These are phyloP conservation scores for Triticum monococcum DNA, from an alignment of 176 grass and related monocot species.

Conservation along the genomic window DNA sequence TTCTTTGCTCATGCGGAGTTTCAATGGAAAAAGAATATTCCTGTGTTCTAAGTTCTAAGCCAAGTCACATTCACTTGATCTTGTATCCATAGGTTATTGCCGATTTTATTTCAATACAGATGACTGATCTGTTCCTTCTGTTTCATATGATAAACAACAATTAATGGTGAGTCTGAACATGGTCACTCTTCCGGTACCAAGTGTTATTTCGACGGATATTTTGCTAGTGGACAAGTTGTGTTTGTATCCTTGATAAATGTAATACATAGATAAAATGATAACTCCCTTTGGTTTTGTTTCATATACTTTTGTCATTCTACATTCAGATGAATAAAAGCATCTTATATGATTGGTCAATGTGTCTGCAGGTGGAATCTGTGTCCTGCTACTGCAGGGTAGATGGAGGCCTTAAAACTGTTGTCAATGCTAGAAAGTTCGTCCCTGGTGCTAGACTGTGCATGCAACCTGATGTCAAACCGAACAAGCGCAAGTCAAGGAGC, in stretches of 20 bases:
- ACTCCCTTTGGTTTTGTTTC: conserved; percentile 12
- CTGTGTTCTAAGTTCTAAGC: background rate
- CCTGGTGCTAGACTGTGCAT: conserved; percentile 60
- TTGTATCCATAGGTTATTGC: conserved; percentile 4
- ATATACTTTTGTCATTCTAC: background rate
- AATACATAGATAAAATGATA: background rate
- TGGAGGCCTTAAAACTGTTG: conserved; percentile 68
- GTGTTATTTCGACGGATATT: background rate
- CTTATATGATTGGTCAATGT: conserved; percentile 20
- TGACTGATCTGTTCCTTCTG: background rate
- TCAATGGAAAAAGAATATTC: conserved; percentile 13
- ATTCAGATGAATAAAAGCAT: conserved; percentile 3
- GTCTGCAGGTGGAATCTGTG: conserved; percentile 63
- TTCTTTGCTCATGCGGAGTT: background rate
- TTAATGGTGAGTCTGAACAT: conserved; percentile 1
- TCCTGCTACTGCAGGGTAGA: conserved; percentile 68
- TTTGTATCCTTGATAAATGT: conserved; percentile 4
- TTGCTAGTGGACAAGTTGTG: conserved; percentile 16
- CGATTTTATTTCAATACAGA: background rate
- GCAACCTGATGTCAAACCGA: conserved; percentile 77
- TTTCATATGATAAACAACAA: conserved; percentile 4
- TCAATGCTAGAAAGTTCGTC: conserved; percentile 67
- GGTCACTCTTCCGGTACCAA: background rate
- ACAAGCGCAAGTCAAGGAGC: conserved; percentile 48
- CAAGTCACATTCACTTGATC: background rate